Percentiles rank a stretch among this genome's conserved stretches.
phyloP scores from a whole-genome alignment of 805 yeast genomes.

The Saccharomycopsis sp. region DNA sequence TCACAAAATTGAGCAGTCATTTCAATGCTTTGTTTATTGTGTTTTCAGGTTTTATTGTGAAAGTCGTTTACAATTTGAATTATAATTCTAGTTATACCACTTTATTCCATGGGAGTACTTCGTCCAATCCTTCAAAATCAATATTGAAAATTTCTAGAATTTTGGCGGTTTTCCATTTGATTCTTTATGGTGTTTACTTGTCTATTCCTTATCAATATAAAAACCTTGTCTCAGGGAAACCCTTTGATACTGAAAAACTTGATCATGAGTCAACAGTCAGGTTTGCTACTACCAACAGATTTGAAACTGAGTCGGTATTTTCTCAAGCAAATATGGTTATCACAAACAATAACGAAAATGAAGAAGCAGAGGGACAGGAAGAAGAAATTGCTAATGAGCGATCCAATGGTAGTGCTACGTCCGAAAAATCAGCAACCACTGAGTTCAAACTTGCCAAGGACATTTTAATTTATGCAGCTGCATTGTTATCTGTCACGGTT shows the following conservation, averaged over 20 bases:
- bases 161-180: constrained; percentile 17
- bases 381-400: not conserved
- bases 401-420: not conserved
- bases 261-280: constrained; percentile 10
- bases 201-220: constrained; percentile 17
- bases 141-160: constrained; percentile 15
- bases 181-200: constrained; percentile 16
- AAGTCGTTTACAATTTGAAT: constrained; percentile 13
- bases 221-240: constrained; percentile 1
- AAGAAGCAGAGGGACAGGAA: not conserved
- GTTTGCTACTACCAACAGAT: constrained; percentile 11
- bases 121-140: constrained; percentile 22
- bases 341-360: not conserved
- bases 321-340: not conserved
- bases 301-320: constrained; percentile 4
- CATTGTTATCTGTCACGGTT: constrained; percentile 14
- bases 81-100: constrained; percentile 15
- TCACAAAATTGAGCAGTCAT: constrained; percentile 12
- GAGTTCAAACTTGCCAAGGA: not conserved
- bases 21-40: constrained; percentile 18
- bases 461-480: constrained; percentile 10
- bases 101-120: constrained; percentile 6
- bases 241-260: not conserved
- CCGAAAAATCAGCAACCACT: not conserved
- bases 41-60: constrained; percentile 15